phyloP scores from a whole-genome alignment of 2,329 filamentous ascomycete species.

The Xylaria polymorpha region DNA sequence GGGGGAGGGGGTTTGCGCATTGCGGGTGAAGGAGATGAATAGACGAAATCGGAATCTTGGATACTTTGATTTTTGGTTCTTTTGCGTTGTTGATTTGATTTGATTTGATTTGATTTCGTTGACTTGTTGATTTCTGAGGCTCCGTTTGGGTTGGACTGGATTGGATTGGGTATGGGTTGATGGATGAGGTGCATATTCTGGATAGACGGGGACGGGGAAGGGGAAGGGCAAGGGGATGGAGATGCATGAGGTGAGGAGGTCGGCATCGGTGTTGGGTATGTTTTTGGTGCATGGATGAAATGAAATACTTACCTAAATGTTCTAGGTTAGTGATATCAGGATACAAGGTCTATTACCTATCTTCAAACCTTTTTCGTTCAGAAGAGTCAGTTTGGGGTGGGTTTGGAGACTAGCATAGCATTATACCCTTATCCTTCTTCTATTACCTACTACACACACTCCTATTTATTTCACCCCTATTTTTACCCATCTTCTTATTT shows the following conservation, averaged over 20 bases:
- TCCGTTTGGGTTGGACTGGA: background rate
- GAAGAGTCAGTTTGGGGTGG: background rate
- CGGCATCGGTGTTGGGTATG: background rate
- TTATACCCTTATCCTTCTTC: constrained; percentile 37
- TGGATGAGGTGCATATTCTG: background rate
- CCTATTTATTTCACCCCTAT: background rate
- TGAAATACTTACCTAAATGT: background rate
- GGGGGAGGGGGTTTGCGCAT: background rate
- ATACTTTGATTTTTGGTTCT: background rate
- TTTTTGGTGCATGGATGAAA: background rate
- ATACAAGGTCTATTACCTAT: background rate
- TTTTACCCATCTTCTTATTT: background rate
- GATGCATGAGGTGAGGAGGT: background rate
- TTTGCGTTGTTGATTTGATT: background rate
- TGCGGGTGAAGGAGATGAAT: background rate
- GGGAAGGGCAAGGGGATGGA: background rate
- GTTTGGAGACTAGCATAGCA: constrained; percentile 37
- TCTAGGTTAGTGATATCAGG: background rate
- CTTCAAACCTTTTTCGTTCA: background rate
- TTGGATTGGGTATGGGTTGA: background rate
- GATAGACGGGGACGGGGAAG: constrained; percentile 1
- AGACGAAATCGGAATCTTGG: constrained; percentile 4
- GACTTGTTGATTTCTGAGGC: background rate
- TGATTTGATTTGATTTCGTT: background rate
- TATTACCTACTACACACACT: background rate